phyloP scores from a whole-genome alignment of 768 basidiomycete species.

The Daedalea quercina region DNA sequence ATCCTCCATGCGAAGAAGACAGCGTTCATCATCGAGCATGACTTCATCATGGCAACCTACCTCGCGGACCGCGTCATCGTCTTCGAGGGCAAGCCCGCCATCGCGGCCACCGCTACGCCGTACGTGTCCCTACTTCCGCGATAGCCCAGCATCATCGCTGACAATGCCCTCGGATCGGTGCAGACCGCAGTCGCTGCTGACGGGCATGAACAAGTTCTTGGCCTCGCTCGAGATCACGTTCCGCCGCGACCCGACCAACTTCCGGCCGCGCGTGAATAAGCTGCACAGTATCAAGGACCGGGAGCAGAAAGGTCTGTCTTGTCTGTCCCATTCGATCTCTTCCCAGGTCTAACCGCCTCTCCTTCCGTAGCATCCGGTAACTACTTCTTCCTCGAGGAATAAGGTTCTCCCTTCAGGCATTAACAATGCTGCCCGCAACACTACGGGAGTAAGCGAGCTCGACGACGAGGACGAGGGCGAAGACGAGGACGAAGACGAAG shows the following conservation, averaged over 20 bases:
- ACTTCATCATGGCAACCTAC: slow-evolving; percentile 99
- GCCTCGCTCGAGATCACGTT: slow-evolving; percentile 96
- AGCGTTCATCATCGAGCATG: slow-evolving; percentile 99
- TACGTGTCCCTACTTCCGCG: slow-evolving; percentile 32
- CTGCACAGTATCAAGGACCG: slow-evolving; percentile 78
- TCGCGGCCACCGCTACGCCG: slow-evolving; percentile 87
- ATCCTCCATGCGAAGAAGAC: slow-evolving; percentile 97
- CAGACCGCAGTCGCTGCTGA: slow-evolving; percentile 89
- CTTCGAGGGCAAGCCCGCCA: slow-evolving; percentile 81
- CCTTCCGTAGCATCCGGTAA: slow-evolving; percentile 57
- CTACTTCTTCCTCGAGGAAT: slow-evolving; percentile 92
- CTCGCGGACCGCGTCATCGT: slow-evolving; percentile 97
- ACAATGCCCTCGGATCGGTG: not conserved
- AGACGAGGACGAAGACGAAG: not conserved
- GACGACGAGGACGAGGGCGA: not conserved
- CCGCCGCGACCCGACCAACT: slow-evolving; percentile 95
- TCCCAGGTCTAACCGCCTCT: not conserved
- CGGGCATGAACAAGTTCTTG: slow-evolving; percentile 98
- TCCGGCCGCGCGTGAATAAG: slow-evolving; percentile 85
- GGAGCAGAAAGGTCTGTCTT: slow-evolving; percentile 70
- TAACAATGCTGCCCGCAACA: not conserved
- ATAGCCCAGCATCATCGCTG: not conserved
- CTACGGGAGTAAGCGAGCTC: not conserved
- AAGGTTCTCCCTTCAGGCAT: not conserved
- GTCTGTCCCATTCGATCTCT: not conserved